Conservation (phyloP, 345 rosid genomes). For the Mallotus nudiflorus region DNA sequence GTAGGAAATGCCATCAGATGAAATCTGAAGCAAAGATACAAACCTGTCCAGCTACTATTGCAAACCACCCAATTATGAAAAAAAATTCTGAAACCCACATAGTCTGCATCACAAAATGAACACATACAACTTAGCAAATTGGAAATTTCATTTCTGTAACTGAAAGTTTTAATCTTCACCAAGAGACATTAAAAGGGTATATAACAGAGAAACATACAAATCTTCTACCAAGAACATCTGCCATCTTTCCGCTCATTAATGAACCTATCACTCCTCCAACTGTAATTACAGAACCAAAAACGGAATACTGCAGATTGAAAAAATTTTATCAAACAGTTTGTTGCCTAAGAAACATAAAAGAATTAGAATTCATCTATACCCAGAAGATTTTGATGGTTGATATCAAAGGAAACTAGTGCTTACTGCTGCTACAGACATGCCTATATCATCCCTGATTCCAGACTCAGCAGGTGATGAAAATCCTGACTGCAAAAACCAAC, state of each 20-base stretch:
- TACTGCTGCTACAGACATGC: slow-evolving; percentile 28
- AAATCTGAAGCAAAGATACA: neutral
- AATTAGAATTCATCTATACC: too few species aligned
- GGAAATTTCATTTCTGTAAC: neutral
- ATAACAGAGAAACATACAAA: slow-evolving; percentile 23
- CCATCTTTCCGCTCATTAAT: slow-evolving; percentile 28
- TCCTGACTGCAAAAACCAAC: slow-evolving; percentile 36
- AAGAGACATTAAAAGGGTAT: neutral
- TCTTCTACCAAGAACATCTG: slow-evolving; percentile 41
- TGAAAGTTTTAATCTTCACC: neutral
- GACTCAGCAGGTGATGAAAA: slow-evolving; percentile 52
- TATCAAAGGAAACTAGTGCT: neutral
- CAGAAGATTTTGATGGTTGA: too few species aligned
- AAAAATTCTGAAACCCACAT: slow-evolving; percentile 57
- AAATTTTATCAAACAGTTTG: neutral
- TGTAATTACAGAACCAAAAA: slow-evolving; percentile 38
- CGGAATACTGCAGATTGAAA: slow-evolving; percentile 30
- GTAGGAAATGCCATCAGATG: neutral
- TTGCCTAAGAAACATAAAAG: too few species aligned
- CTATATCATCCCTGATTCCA: slow-evolving; percentile 38
- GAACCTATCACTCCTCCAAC: slow-evolving; percentile 37
- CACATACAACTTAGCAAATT: neutral
- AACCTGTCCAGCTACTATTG: slow-evolving; percentile 48
- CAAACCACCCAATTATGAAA: slow-evolving; percentile 54
- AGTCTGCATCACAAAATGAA: slow-evolving; percentile 33